Conservation (phyloP, 208 protist genomes). For the Leishmania turanica region DNA sequence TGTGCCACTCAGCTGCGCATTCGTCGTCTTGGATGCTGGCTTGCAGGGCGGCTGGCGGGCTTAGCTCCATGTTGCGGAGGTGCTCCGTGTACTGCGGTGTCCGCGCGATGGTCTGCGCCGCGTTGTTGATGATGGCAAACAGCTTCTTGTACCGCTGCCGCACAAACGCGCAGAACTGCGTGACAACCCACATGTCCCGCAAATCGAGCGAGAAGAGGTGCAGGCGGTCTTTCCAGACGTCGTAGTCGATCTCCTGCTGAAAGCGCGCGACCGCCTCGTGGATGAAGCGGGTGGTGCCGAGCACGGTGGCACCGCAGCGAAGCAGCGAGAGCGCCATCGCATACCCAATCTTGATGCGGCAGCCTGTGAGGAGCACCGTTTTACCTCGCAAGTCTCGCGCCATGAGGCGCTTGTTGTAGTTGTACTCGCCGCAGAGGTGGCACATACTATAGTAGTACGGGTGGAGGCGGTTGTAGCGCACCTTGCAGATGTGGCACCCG, state of each 20-base stretch:
- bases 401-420: constrained; percentile 95
- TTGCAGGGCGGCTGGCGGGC: constrained; percentile 48
- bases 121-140: constrained; percentile 97
- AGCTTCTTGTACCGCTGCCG: constrained; percentile 65
- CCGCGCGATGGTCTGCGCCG: constrained; percentile 96
- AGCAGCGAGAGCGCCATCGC: constrained; percentile 91
- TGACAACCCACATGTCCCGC: constrained; percentile 93
- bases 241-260: constrained; percentile 89
- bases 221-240: constrained; percentile 89
- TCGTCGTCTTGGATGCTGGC: constrained; percentile 49
- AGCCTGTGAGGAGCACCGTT: constrained; percentile 93
- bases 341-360: constrained; percentile 95
- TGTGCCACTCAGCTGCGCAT: constrained; percentile 67
- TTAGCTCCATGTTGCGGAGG: constrained; percentile 73
- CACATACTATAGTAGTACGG: constrained; percentile 98
- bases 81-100: constrained; percentile 93
- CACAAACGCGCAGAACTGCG: constrained; percentile 92
- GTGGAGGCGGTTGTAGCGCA: constrained; percentile 91
- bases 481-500: constrained; percentile 90
- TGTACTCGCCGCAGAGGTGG: constrained; percentile 94
- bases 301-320: constrained; percentile 75
- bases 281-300: constrained; percentile 93
- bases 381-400: constrained; percentile 91
- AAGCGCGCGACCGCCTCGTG: constrained; percentile 86
- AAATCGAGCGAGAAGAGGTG: constrained; percentile 96